phyloP scores from a whole-genome alignment of 2,329 filamentous ascomycete species.

The Alternaria metachromatica region DNA sequence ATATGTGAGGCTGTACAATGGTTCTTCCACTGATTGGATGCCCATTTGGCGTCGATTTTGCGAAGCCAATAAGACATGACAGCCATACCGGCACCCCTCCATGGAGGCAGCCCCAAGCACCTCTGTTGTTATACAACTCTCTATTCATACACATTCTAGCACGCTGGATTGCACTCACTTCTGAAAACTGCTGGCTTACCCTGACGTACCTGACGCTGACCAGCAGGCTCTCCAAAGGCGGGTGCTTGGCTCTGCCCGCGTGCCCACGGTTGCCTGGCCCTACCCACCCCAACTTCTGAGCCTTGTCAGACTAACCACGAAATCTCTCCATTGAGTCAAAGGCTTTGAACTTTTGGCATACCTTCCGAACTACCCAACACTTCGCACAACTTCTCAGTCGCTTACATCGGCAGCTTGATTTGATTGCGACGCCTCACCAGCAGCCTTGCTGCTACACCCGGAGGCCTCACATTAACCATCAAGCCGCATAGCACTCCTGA shows the following conservation, averaged over 20 bases:
- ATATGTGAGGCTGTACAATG: constrained; percentile 18
- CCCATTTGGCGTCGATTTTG: background rate
- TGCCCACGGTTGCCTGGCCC: constrained; percentile 21
- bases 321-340: background rate
- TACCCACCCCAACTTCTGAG: constrained; percentile 5
- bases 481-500: background rate
- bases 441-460: background rate
- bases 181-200: background rate
- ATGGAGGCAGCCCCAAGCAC: constrained; percentile 8
- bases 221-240: background rate
- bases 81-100: constrained; percentile 2
- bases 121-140: constrained; percentile 14
- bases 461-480: background rate
- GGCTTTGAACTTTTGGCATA: background rate
- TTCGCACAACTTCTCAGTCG: background rate
- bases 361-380: background rate
- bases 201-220: background rate
- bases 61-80: constrained; percentile 16
- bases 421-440: constrained; percentile 13
- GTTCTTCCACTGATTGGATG: constrained; percentile 8
- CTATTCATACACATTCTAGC: background rate
- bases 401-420: background rate
- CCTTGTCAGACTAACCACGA: constrained; percentile 14
- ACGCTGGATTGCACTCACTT: background rate
- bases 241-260: constrained; percentile 3